phyloP scores from a whole-genome alignment of 1,284 basidiomycete genomes.

The Termitomyces sp. region DNA sequence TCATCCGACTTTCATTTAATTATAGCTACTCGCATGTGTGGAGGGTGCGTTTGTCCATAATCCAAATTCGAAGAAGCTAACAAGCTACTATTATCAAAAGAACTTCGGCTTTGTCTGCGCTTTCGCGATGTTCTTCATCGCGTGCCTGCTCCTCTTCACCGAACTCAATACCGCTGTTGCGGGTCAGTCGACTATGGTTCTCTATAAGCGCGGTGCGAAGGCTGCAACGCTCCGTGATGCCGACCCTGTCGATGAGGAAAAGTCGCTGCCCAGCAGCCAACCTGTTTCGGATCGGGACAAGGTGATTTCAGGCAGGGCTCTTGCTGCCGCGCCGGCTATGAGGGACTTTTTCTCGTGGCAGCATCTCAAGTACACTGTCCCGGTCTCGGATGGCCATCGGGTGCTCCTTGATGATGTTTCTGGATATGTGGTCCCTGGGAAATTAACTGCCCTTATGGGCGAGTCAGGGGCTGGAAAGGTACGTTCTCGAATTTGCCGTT shows the following conservation, averaged over 20 bases:
- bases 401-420: constrained; percentile 74
- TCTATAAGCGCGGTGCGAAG: constrained; percentile 33
- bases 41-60: constrained; percentile 43
- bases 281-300: constrained; percentile 10
- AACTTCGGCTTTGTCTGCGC: constrained; percentile 51
- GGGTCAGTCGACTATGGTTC: constrained; percentile 24
- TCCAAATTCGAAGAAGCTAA: not conserved
- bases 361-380: constrained; percentile 58
- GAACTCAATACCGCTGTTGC: constrained; percentile 33
- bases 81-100: constrained; percentile 17
- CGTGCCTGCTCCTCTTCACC: constrained; percentile 45
- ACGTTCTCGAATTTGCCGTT: constrained; percentile 21
- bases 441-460: constrained; percentile 74
- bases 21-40: constrained; percentile 64
- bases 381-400: constrained; percentile 50
- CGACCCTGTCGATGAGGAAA: constrained; percentile 26
- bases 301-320: constrained; percentile 20
- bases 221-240: constrained; percentile 20
- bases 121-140: constrained; percentile 43
- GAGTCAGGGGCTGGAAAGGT: constrained; percentile 79
- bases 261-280: constrained; percentile 17
- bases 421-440: constrained; percentile 81
- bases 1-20: constrained; percentile 53
- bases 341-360: constrained; percentile 60
- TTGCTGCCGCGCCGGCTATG: constrained; percentile 26